A percentile compares a stretch with the other conserved stretches of the same genome.
These are phyloP conservation scores for Xylariaceae sp. DNA, from an alignment of 2,329 filamentous ascomycete species.

Conservation along the genomic window DNA sequence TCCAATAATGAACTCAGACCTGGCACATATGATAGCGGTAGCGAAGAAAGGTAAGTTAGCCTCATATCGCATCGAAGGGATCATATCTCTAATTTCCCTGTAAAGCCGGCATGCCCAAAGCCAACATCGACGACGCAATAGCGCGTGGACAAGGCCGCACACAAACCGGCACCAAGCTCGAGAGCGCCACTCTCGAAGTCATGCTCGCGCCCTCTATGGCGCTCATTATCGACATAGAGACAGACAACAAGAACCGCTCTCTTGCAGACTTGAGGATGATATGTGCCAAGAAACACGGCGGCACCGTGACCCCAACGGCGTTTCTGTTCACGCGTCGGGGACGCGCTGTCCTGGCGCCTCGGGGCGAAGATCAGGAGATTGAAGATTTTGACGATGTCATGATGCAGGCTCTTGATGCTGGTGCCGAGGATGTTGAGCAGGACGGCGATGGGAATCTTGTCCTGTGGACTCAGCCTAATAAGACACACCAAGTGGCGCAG, in stretches of 20 bases:
- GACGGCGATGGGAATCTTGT: conserved; percentile 68
- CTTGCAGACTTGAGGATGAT: conserved; percentile 68
- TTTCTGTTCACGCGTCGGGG: conserved; percentile 86
- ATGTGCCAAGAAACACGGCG: conserved; percentile 65
- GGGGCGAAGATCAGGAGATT: conserved; percentile 28
- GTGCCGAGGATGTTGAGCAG: conserved; percentile 67
- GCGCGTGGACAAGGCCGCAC: conserved; percentile 85
- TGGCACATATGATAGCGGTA: conserved; percentile 66
- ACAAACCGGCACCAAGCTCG: conserved; percentile 68
- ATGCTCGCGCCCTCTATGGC: conserved; percentile 75
- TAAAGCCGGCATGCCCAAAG: conserved; percentile 73
- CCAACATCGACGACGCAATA: conserved; percentile 78
- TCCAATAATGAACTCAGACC: conserved; percentile 67
- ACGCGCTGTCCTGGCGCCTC: conserved; percentile 61
- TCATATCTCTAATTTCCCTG: neutral
- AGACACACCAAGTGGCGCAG: conserved; percentile 61
- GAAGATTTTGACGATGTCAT: conserved; percentile 63
- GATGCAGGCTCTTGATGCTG: conserved; percentile 79
- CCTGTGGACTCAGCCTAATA: conserved; percentile 64
- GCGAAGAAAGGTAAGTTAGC: conserved; percentile 67
- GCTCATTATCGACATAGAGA: conserved; percentile 79
- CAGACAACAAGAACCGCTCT: conserved; percentile 72
- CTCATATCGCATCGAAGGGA: neutral
- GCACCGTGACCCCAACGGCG: conserved; percentile 65
- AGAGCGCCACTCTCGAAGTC: conserved; percentile 72